Base-by-base conservation (phyloP, 1,139 yeast genomes). In the Hemisphaericaspora xylanilytica region DNA sequence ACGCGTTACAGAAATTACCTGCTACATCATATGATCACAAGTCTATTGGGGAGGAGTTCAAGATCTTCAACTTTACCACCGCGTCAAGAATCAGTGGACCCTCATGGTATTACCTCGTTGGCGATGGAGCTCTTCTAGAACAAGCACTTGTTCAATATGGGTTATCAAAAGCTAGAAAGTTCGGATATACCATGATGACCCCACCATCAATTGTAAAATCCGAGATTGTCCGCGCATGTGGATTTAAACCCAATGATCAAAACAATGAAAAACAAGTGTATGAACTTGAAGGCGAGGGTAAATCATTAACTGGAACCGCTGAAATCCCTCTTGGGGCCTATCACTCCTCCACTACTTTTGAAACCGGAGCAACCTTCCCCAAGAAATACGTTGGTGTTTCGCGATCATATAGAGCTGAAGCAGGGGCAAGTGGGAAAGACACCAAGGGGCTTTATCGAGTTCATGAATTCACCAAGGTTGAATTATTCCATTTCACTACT, bases 391-490 rank as follows among this genome's bases (percentile, higher is more conserved):
- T 82, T 9, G 99, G 97, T 0, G 73, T 88, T 1, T 85, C 95
- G 35, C 71, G 97, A 49, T 80, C 96, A 45, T 94, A 81, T 56
- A 73, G 99, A 47, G 96, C 97, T 0, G 99, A 94, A 58, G 98
- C 98, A 0, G 98, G 98, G 2, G 94, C 98, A 2, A 75, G 96
- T 43, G 99, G 99, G 1, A 78, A 78, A 48, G 97, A 89, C 49
- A 88, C 97, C 0, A 81, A 82, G 52, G 99, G 99, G 0, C 67
- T 94, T 2, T 94, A 92, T 53, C 69, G 99, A 39, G 97, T 94
- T 11, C 99, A 94, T 55, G 99, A 94, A 63, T 94, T 94, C 58
- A 87, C 96, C n/a, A 94, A 94, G 57, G 95, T 92, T 1, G 99
- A 94, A 59, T 65, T 94, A 38, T 92, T 92, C 55, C 84, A 85